Base-by-base conservation (phyloP, 1,284 basidiomycete species). In the Grifola frondosa region DNA sequence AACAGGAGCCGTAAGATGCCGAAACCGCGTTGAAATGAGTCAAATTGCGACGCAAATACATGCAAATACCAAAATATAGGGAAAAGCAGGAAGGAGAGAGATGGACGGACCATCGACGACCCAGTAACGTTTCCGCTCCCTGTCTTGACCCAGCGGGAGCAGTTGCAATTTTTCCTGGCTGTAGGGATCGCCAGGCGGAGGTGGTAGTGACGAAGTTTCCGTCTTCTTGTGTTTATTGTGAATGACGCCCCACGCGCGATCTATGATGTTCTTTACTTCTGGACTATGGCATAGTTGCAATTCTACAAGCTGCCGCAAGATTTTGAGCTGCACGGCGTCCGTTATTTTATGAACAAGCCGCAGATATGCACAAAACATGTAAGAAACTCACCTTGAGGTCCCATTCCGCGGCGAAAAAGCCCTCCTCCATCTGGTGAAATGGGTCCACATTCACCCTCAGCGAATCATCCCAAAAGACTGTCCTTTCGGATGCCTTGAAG, bases 161-260 rank as follows among this genome's bases (percentile, higher is more conserved):
- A 87, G 68, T 49, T 78, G 75, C 36, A 91, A 65, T 31, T 68
- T 73, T 53, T 81, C 77, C 59, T 77, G 78, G 56, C 80, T 85
- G 46, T 73, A 70, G 16, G 80, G 74, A 62, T 84, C 82, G 22
- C 56, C 63, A n/a, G 67, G 60, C 37, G 80, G 68, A 24, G 78
- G 74, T 30, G 77, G 75, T 4, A 74, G 68, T 37, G 72, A 68
- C 10, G 73, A 62, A 9, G 72, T 66, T 50, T 86, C 81, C 46
- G 77, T 78, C 67, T 88, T 90, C 74, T 87, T 88, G 65, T 88
- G 82, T 56, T 88, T 88, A 61, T 82, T 82, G 54, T 86, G 83
- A 42, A 78, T 75, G 57, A 88, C 83, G 56, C 87, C 87, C 86
- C 88, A 89, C 37, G 86, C 87, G 61, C 78, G 78, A 73, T 91